These are phyloP conservation scores for Ceratobasidium sp. DNA, from an alignment of 1,284 basidiomycete genomes.

Conservation along the genomic window DNA sequence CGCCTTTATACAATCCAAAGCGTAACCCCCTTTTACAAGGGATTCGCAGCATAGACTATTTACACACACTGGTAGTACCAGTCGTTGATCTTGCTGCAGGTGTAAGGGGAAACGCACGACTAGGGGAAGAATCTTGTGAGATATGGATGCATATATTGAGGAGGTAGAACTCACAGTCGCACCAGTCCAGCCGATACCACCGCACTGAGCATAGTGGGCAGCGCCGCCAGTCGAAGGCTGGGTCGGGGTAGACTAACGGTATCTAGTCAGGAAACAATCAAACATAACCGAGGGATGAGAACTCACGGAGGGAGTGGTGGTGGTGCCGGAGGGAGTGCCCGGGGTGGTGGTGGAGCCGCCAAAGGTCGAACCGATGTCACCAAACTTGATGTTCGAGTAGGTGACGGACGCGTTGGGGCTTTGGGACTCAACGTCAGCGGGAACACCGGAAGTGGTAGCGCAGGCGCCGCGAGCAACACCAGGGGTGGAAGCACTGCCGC, in stretches of 20 bases:
- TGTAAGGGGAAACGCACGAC: conserved; percentile 34
- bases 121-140: neutral
- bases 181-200: conserved; percentile 35
- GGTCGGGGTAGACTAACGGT: conserved; percentile 2
- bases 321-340: conserved; percentile 4
- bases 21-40: neutral
- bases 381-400: conserved; percentile 65
- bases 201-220: conserved; percentile 36
- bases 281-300: neutral
- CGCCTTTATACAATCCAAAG: neutral
- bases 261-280: neutral
- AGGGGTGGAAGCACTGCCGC: conserved; percentile 53
- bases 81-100: conserved; percentile 23
- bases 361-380: conserved; percentile 60
- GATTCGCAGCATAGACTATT: neutral
- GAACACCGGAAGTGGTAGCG: conserved; percentile 40
- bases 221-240: conserved; percentile 10
- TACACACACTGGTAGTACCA: conserved; percentile 37
- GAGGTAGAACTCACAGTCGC: conserved; percentile 7
- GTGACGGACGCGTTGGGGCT: conserved; percentile 42
- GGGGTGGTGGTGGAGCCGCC: conserved; percentile 38
- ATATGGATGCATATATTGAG: no score
- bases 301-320: conserved; percentile 10
- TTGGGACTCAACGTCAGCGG: conserved; percentile 42
- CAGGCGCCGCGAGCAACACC: conserved; percentile 63